These are phyloP conservation scores for Cyanidioschyzon merolae DNA, from an alignment of 23 red algal genomes.

Conservation along the genomic window DNA sequence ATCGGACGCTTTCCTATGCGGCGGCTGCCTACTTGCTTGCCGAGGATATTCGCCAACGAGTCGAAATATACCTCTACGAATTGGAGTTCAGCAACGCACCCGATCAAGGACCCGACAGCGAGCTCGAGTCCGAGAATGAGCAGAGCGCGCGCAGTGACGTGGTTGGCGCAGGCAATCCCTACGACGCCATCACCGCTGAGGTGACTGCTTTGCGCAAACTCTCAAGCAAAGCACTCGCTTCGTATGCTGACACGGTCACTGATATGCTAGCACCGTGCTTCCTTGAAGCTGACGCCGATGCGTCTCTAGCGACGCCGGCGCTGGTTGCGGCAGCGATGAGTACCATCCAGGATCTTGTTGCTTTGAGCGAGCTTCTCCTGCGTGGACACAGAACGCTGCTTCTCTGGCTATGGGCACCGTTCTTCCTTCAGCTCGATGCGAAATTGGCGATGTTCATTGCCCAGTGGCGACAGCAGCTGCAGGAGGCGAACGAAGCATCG, in stretches of 20 bases:
- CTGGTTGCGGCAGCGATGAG: neutral
- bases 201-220: neutral
- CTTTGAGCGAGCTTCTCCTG: neutral
- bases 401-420: constrained; percentile 4
- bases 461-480: neutral
- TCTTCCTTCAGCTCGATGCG: constrained; percentile 8
- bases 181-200: constrained; percentile 1
- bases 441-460: constrained; percentile 9
- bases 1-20: neutral
- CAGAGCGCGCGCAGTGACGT: constrained; percentile 1
- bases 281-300: neutral
- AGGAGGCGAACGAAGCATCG: neutral
- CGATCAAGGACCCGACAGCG: neutral
- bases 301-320: neutral
- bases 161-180: neutral
- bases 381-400: neutral
- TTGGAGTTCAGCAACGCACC: neutral
- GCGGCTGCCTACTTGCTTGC: constrained; percentile 2
- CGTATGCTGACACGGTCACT: constrained; percentile 5
- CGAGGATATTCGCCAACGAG: constrained; percentile 7
- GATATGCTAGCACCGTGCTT: constrained; percentile 1
- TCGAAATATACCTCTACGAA: constrained; percentile 10
- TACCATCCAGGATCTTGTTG: neutral
- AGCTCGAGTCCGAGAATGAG: neutral
- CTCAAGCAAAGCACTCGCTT: constrained; percentile 6